A percentile compares a stretch with the other conserved stretches of the same genome.
Evolutionary conservation across 768 basidiomycete species (phyloP).

Genomic region (Lentinula lateritia): DNA sequence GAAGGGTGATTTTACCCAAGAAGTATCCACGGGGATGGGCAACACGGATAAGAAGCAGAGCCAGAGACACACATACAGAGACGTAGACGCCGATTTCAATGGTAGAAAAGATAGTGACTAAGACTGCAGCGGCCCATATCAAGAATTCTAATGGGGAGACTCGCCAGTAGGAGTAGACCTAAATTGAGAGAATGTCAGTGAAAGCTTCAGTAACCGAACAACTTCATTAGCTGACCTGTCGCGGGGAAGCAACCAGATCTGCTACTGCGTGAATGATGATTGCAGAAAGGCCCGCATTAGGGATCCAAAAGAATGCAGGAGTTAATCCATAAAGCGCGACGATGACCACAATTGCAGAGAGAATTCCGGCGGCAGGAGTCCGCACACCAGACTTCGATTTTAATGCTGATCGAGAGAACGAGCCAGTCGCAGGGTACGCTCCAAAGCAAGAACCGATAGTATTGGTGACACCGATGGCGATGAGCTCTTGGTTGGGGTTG

Average conservation of each 20-base stretch:
- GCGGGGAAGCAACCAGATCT: conserved; percentile 81
- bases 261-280: conserved; percentile 93
- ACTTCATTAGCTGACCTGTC: conserved; percentile 31
- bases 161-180: conserved; percentile 89
- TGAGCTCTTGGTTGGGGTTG: conserved; percentile 89
- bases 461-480: conserved; percentile 97
- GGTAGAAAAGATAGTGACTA: conserved; percentile 87
- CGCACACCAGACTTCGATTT: conserved; percentile 97
- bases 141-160: conserved; percentile 89
- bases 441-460: conserved; percentile 84
- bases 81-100: conserved; percentile 93
- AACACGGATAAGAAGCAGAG: conserved; percentile 77
- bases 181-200: conserved; percentile 8
- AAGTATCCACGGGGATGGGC: conserved; percentile 88
- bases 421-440: conserved; percentile 96
- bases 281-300: conserved; percentile 77
- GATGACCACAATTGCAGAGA: conserved; percentile 83
- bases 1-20: conserved; percentile 78
- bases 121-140: conserved; percentile 82
- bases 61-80: conserved; percentile 75
- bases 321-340: conserved; percentile 94
- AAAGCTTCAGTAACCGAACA: background rate
- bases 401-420: conserved; percentile 96
- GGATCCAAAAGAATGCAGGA: conserved; percentile 88
- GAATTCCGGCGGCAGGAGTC: conserved; percentile 84